Base-by-base conservation (phyloP, 176 grass and related monocot species). In the Zea luxurians region DNA sequence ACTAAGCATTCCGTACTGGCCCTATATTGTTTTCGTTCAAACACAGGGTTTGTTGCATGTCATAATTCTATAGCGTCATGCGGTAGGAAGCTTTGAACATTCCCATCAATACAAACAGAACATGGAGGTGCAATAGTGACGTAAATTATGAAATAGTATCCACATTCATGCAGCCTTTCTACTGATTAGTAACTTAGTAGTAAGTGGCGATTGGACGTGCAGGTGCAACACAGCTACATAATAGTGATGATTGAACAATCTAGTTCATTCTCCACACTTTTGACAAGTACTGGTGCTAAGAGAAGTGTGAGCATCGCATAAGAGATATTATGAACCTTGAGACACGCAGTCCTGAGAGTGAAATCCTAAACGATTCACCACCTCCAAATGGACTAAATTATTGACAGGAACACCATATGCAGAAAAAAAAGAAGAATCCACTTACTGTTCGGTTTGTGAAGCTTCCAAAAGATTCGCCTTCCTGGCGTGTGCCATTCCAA, bases 381-480 rank as follows among this genome's bases (percentile, higher is more conserved):
- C 38, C 43, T 37, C 6, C 37, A 38, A 37, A 73, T 17, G 34
- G 48, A 38, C 36, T 0, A 53, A 69, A 70, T 88, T n/a, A 64
- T 13, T 9, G 70, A 48, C 13, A 57, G 16, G 2, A 10, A 41
- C 15, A 11, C 13, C 47, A 69, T 43, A 61, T 44, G 86, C 42
- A 37, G 6, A 68, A 80, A 52, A 8, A 80, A 52, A 8, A 48
- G 40, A 48, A 65, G 1, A 57, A 64, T 61, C 37, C 38, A 75
- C 87, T 88, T 42, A 99, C 96, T 43, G 50, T 95, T 44, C 88
- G 60, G 45, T 66, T 79, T 57, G 92, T 83, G 85, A 99, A 99
- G 74, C 70, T 81, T 65, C 96, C 96, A 79, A 99, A 99, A 68
- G 96, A 94, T 99, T 99, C 96, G 66, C 83, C 88, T 68, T 88